These are phyloP conservation scores for Solanum corneliomulleri DNA, from an alignment of 257 asterid genomes.

Conservation along the genomic window DNA sequence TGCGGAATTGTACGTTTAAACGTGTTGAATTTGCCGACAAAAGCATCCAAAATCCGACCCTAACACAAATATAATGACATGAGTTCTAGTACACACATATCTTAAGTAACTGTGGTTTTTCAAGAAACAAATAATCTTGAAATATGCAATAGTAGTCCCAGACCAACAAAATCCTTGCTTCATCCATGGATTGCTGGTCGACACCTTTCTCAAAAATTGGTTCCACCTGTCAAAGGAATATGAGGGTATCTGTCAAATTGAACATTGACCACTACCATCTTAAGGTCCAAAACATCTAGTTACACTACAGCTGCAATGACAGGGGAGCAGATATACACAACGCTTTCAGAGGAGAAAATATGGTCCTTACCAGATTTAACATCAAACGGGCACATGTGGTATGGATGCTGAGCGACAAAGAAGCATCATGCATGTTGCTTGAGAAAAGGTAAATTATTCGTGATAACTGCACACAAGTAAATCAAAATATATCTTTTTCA, in stretches of 20 bases:
- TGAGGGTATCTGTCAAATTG: background rate
- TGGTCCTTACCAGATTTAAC: slow-evolving; percentile 81
- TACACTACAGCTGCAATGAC: background rate
- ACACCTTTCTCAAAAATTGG: slow-evolving; percentile 96
- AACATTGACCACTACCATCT: background rate
- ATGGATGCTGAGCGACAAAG: slow-evolving; percentile 94
- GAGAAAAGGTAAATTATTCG: slow-evolving; percentile 94
- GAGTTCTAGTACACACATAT: background rate
- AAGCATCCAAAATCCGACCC: slow-evolving; percentile 99
- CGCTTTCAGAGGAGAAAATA: background rate
- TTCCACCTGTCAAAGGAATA: slow-evolving; percentile 52
- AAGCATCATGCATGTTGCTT: slow-evolving; percentile 98
- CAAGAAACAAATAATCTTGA: background rate
- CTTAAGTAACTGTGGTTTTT: background rate
- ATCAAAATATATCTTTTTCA: slow-evolving; percentile 3
- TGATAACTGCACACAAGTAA: slow-evolving; percentile 59
- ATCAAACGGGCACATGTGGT: slow-evolving; percentile 98
- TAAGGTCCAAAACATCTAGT: background rate
- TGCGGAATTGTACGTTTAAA: slow-evolving; percentile 96
- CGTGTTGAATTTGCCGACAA: slow-evolving; percentile 95
- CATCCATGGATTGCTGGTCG: slow-evolving; percentile 95
- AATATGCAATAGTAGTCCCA: slow-evolving; percentile 1
- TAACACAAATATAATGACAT: slow-evolving; percentile 12
- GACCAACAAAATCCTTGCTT: slow-evolving; percentile 88
- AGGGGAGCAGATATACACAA: background rate